Evolutionary conservation across 2,329 filamentous ascomycete genomes (phyloP).

Genomic region (Teratosphaeria destructans): DNA sequence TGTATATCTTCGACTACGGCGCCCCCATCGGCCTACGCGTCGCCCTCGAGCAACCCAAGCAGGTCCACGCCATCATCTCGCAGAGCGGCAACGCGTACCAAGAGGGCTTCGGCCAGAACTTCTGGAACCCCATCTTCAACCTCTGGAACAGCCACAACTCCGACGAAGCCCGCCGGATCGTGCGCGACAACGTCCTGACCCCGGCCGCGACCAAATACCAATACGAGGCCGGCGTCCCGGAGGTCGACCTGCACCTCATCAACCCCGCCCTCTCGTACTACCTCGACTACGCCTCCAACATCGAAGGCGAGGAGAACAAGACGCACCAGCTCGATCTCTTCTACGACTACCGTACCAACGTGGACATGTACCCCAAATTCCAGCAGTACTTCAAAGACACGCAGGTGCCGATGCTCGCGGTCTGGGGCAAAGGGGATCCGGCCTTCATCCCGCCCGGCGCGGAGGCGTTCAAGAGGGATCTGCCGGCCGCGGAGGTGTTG

Average conservation of each 20-base stretch:
- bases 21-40: slow-evolving; percentile 46
- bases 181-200: neutral
- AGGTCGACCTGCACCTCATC: neutral
- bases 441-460: slow-evolving; percentile 44
- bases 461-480: slow-evolving; percentile 44
- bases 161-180: neutral
- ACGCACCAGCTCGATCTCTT: slow-evolving; percentile 49
- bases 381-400: slow-evolving; percentile 45
- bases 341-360: slow-evolving; percentile 47
- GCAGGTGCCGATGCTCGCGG: slow-evolving; percentile 44
- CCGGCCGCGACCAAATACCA: neutral
- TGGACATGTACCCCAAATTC: slow-evolving; percentile 44
- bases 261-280: neutral
- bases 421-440: slow-evolving; percentile 49
- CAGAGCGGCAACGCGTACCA: slow-evolving; percentile 54
- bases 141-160: slow-evolving; percentile 1
- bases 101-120: slow-evolving; percentile 41
- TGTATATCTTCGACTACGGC: slow-evolving; percentile 56
- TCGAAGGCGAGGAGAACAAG: slow-evolving; percentile 32
- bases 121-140: slow-evolving; percentile 34
- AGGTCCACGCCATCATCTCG: slow-evolving; percentile 43
- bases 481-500: slow-evolving; percentile 38
- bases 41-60: slow-evolving; percentile 39
- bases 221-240: neutral
- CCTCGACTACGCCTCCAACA: slow-evolving; percentile 21